A percentile compares a stretch with the other conserved stretches of the same genome.
phyloP scores from a whole-genome alignment of 208 protist species.

The Acanthamoeba castellanii region DNA sequence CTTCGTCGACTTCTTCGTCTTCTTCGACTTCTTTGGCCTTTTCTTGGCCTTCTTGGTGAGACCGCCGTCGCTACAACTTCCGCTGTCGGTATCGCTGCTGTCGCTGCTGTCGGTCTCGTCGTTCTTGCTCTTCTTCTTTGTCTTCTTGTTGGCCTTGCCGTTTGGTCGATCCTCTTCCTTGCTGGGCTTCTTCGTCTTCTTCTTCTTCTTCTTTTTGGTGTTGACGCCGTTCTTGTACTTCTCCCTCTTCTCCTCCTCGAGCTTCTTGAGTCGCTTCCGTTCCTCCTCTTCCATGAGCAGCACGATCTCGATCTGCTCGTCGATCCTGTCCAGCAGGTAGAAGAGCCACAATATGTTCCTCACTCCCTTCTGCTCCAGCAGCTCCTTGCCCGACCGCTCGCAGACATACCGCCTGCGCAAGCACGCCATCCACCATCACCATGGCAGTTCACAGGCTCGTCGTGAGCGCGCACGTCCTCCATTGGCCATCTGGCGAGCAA shows the following conservation, averaged over 20 bases:
- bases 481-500: too few relatives aligned
- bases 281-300: conserved; percentile 51
- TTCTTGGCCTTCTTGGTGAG: conserved; percentile 31
- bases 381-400: conserved; percentile 13
- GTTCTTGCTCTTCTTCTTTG: not conserved
- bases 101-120: not conserved
- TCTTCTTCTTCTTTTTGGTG: not conserved
- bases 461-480: not conserved
- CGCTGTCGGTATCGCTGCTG: not conserved
- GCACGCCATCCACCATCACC: not conserved
- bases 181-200: not conserved
- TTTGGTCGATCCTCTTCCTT: not conserved
- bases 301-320: conserved; percentile 44
- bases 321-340: conserved; percentile 41
- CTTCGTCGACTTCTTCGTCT: not conserved
- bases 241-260: conserved; percentile 7
- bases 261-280: conserved; percentile 12
- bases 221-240: conserved; percentile 20
- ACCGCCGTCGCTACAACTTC: not conserved
- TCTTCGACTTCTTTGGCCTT: not conserved
- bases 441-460: not conserved
- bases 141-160: not conserved
- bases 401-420: conserved; percentile 5
- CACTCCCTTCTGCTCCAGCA: conserved; percentile 43
- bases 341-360: conserved; percentile 66